phyloP scores from a whole-genome alignment of 2,329 filamentous ascomycete species.

The Herpotrichia juniperi region DNA sequence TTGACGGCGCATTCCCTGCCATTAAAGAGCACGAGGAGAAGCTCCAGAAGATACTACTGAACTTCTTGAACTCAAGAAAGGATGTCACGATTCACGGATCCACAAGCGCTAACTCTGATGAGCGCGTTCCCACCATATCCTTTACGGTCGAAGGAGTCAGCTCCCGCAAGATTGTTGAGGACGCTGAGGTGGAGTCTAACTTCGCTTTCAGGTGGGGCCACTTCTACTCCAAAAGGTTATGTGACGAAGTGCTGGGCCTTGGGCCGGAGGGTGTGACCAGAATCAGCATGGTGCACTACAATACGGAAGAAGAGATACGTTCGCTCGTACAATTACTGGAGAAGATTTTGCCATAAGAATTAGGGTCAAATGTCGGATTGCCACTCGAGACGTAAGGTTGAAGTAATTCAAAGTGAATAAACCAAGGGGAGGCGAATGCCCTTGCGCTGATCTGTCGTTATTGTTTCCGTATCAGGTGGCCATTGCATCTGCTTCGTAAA shows the following conservation, averaged over 20 bases:
- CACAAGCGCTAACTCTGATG: slow-evolving; percentile 51
- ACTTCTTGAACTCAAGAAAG: slow-evolving; percentile 60
- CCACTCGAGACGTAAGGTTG: no score
- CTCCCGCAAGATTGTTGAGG: slow-evolving; percentile 65
- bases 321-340: slow-evolving; percentile 60
- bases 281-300: slow-evolving; percentile 77
- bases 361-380: background rate
- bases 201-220: slow-evolving; percentile 71
- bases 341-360: slow-evolving; percentile 48
- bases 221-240: slow-evolving; percentile 71
- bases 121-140: slow-evolving; percentile 70
- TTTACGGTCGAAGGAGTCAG: slow-evolving; percentile 66
- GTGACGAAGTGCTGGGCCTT: slow-evolving; percentile 64
- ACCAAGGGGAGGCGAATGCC: no score
- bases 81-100: slow-evolving; percentile 67
- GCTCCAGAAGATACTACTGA: slow-evolving; percentile 64
- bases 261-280: slow-evolving; percentile 68
- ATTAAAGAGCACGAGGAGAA: slow-evolving; percentile 65
- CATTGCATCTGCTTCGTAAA: no score
- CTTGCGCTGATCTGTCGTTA: no score
- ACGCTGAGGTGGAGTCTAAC: slow-evolving; percentile 63
- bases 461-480: no score
- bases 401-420: no score
- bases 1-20: slow-evolving; percentile 48
- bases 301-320: slow-evolving; percentile 67